Evolutionary conservation across 805 yeast species (phyloP), one percentile per base, ranked within the genome.

Genomic region (Ogataea corticis): DNA sequence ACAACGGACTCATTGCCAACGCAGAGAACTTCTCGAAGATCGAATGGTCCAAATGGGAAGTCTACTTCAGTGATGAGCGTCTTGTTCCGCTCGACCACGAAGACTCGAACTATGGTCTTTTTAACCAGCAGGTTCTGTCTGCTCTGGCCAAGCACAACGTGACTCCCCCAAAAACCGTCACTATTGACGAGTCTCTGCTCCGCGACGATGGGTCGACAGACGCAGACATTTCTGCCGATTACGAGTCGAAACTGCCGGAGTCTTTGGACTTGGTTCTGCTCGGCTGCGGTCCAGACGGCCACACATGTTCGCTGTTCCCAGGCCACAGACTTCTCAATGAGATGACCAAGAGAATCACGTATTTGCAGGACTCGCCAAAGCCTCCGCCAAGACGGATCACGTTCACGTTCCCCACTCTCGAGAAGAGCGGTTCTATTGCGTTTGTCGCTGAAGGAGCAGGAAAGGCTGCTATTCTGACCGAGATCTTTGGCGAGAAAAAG

Each of bases 281-380:
- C 51, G 97, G 97, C 17, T 86, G 94, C 64, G 97, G 97, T 7
- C 97, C 97, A 29, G 97, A 90, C 60, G 97, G 97, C 31, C 97
- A 90, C 66, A 90, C 96, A 4, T 87, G 96, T 69, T 90, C 97
- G 1, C 72, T 90, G 51, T 90, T 90, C 78, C 97, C 97, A 11
- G 90, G 85, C 31, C 96, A 89, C 64, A 57, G 65, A 49, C 73
- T 88, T 57, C 72, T 90, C 45, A 52, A 75, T 30, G 92, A 85
- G 61, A 63, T 68, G 21, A 40, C 62, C 9, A 69, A 72, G 49
- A 65, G 67, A 33, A 83, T 90, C 46, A 80, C 91, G 9, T 68
- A 79, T 58, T 79, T 91, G 51, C 73, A 75, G 41, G 92, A 90
- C 63, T 86, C 96, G 10, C 97, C 97, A 65, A 91, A 91, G 68